phyloP scores from a whole-genome alignment of 83 land plant genomes.

The Picea engelmannii region DNA sequence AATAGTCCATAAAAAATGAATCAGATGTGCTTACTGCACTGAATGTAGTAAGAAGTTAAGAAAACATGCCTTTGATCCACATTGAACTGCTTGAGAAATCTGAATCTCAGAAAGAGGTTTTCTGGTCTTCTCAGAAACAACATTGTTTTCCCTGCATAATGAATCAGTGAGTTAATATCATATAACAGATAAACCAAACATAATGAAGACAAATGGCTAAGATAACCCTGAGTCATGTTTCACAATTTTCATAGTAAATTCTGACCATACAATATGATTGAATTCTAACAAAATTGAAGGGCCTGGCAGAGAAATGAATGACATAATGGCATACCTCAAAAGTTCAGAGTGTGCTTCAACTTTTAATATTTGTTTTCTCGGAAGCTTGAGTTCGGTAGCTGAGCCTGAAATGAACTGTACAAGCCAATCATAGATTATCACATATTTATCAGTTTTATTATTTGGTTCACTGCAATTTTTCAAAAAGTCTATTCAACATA shows the following conservation, averaged over 20 bases:
- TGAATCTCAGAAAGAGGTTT: not conserved
- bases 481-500: not conserved
- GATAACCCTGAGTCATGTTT: not conserved
- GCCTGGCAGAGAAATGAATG: not conserved
- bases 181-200: not conserved
- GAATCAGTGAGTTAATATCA: not conserved
- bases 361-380: not conserved
- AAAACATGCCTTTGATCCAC: not conserved
- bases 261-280: not conserved
- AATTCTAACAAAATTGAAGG: not conserved
- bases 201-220: not conserved
- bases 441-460: not conserved
- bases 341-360: not conserved
- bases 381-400: not conserved
- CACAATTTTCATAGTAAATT: not conserved
- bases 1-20: not conserved
- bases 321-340: slow-evolving; percentile 2
- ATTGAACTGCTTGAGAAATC: not conserved
- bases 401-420: not conserved
- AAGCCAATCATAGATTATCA: too few species aligned
- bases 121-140: slow-evolving; percentile 11
- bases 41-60: not conserved
- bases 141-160: slow-evolving; percentile 1
- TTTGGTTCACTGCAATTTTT: not conserved
- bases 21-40: not conserved